Evolutionary conservation across 352 stramenopile species (phyloP).

Genomic region (Peronospora destructor): DNA sequence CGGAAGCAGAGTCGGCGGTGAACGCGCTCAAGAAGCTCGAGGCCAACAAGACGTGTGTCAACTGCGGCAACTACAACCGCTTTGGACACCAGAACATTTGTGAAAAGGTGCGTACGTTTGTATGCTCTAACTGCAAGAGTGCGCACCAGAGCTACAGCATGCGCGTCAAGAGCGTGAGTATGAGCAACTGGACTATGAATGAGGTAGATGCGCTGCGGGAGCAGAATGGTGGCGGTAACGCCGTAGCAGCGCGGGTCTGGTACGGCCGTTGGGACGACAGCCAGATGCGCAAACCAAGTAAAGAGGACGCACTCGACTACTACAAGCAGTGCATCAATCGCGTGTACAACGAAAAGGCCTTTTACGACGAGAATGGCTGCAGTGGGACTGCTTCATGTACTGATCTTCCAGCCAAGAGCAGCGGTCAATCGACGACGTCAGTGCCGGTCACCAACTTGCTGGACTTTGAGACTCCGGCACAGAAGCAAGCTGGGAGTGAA

Average conservation of each 20-base stretch:
- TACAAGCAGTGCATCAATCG: conserved; percentile 84
- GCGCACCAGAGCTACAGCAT: conserved; percentile 91
- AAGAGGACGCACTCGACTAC: conserved; percentile 73
- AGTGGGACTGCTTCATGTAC: not conserved
- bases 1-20: conserved; percentile 55
- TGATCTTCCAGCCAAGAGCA: conserved; percentile 8
- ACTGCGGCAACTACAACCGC: conserved; percentile 80
- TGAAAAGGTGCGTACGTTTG: conserved; percentile 89
- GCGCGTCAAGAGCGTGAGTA: conserved; percentile 93
- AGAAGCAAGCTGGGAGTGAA: conserved; percentile 13
- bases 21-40: conserved; percentile 82
- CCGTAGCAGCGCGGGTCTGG: conserved; percentile 79
- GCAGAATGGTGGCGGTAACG: conserved; percentile 85
- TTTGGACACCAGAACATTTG: conserved; percentile 91
- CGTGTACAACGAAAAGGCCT: conserved; percentile 77
- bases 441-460: conserved; percentile 39
- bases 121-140: conserved; percentile 93
- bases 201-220: conserved; percentile 88
- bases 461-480: conserved; percentile 41
- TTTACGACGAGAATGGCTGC: conserved; percentile 51
- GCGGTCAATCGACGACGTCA: not conserved
- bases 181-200: conserved; percentile 90
- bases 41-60: conserved; percentile 78
- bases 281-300: conserved; percentile 60
- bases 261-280: conserved; percentile 71